Evolutionary conservation across 23 red algal genomes (phyloP), one percentile per base, ranked within the genome.

Genomic region (Cyanidium caldarium): DNA sequence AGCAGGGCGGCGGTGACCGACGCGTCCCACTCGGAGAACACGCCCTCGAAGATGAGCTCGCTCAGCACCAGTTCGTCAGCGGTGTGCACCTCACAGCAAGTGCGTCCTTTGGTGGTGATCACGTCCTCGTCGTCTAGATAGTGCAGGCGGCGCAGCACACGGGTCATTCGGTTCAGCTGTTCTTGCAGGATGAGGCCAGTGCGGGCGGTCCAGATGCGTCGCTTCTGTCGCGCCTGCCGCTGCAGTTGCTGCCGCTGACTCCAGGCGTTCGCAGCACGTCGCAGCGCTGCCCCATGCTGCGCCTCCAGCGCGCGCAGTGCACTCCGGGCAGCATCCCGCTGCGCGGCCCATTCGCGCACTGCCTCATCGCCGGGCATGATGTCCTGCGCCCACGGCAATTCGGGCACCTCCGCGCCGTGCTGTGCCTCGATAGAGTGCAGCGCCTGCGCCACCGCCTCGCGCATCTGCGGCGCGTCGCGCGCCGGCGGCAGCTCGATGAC

Each of bases 1-100:
- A 86, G 80, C 12, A 98, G 44, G 34, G 92, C 67, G 45, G 87
- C 83, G 19, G 80, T 46, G 1, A 98, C 80, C 20, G 44, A 65
- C 17, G 84, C 70, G 12, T 45, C 35, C 73, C 88, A 58, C 37
- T 80, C 69, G 46, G 79, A 79, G 16, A 98, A 57, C 28, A 61
- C 65, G 19, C 92, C 92, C 2, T 81, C 43, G 40, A 81, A 67
- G 33, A 81, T 81, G 45, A 70, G 38, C 33, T 81, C 77, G 33
- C 57, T 81, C 10, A 81, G 39, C 26, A 81, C 66, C 20, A 81
- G 69, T 57, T 81, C 77, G 38, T 86, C 72, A 2, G 79, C 85
- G 35, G 79, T 68, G 39, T 88, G 80, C n/a, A 98, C 65, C 72
- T 88, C 77, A 71, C 65, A 70, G 25, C 43, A 44, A 2, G 42